Evolutionary conservation across 139 green algal species (phyloP).

Genomic region (Coelastrella sp.): DNA sequence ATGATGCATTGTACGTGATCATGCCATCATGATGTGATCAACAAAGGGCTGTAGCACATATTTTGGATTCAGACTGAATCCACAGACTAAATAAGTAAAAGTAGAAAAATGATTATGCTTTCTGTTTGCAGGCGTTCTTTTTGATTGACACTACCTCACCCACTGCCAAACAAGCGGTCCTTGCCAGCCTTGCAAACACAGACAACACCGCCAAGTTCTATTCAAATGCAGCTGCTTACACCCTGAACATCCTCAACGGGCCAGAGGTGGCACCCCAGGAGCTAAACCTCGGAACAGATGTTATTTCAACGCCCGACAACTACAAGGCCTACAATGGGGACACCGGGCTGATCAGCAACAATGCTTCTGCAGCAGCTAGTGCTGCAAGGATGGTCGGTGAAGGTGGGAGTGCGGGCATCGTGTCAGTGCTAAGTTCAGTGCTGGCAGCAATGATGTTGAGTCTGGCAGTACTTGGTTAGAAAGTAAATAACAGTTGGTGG

Average conservation of each 20-base stretch:
- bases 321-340: conserved; percentile 19
- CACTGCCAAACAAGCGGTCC: background rate
- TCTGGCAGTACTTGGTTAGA: too few species aligned
- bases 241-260: conserved; percentile 34
- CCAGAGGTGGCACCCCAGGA: conserved; percentile 17
- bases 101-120: too few species aligned
- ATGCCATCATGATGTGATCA: too few species aligned
- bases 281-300: background rate
- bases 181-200: conserved; percentile 2
- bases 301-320: conserved; percentile 34
- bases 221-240: conserved; percentile 27
- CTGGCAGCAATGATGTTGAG: too few species aligned
- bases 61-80: too few species aligned
- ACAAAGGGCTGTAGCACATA: too few species aligned
- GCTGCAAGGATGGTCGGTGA: background rate
- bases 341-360: conserved; percentile 32
- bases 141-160: background rate
- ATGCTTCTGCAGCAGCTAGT: background rate
- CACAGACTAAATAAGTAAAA: too few species aligned
- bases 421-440: too few species aligned
- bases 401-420: too few species aligned
- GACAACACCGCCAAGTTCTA: conserved; percentile 42
- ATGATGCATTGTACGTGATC: too few species aligned
- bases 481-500: too few species aligned
- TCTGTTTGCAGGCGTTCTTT: conserved; percentile 1